These are phyloP conservation scores for Yarrowia porcina DNA, from an alignment of 805 yeast genomes.

Conservation along the genomic window DNA sequence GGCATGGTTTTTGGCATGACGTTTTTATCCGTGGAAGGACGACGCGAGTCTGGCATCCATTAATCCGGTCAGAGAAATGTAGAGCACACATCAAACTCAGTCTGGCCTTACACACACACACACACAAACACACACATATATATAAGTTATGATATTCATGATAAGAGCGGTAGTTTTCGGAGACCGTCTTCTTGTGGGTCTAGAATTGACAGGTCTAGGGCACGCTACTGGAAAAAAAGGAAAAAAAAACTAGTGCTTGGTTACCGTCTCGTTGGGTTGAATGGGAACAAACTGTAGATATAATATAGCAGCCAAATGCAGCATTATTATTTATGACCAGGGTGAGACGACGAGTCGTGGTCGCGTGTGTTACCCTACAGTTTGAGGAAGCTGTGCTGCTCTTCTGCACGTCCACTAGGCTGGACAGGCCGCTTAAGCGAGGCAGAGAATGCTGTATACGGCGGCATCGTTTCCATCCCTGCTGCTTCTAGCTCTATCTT, in stretches of 20 bases:
- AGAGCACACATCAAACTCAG: neutral
- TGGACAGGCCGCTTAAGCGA: neutral
- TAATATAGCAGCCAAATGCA: no score
- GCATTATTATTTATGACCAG: neutral
- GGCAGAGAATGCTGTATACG: neutral
- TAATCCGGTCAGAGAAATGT: neutral
- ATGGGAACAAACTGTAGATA: no score
- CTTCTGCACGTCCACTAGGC: neutral
- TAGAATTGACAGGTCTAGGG: neutral
- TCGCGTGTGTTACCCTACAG: neutral
- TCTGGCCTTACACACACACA: conserved; percentile 3
- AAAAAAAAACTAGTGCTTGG: neutral
- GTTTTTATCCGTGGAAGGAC: neutral
- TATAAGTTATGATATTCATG: conserved; percentile 22
- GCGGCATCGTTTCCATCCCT: neutral
- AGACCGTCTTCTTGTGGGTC: no score
- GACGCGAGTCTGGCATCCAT: neutral
- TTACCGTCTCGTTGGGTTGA: neutral
- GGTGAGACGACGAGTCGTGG: neutral
- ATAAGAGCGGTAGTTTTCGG: neutral
- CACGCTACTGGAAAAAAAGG: no score
- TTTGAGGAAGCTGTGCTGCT: neutral
- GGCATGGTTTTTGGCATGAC: conserved; percentile 21
- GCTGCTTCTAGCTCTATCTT: neutral
- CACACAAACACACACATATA: no score